Percentiles rank a stretch among this genome's conserved stretches.
These are phyloP conservation scores for Peniophora sp. DNA, from an alignment of 1,284 basidiomycete genomes.

Conservation along the genomic window DNA sequence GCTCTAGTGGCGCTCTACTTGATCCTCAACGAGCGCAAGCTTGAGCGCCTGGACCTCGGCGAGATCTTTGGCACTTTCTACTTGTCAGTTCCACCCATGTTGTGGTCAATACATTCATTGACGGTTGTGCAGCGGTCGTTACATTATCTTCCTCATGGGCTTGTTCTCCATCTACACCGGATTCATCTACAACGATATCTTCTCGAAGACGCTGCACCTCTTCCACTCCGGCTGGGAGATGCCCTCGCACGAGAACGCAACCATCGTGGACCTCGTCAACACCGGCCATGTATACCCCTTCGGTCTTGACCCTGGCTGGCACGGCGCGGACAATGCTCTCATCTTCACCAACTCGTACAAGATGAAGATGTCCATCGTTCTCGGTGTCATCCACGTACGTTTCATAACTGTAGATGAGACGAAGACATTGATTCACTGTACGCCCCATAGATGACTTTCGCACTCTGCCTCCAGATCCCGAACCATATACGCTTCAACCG, in stretches of 20 bases:
- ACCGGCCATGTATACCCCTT: constrained; percentile 78
- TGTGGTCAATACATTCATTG: no score
- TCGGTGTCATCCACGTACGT: constrained; percentile 93
- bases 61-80: constrained; percentile 93
- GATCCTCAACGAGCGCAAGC: constrained; percentile 80
- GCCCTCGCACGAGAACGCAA: constrained; percentile 43
- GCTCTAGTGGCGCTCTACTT: constrained; percentile 73
- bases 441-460: constrained; percentile 95
- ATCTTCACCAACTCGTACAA: constrained; percentile 99
- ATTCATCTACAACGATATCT: constrained; percentile 98
- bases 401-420: no score
- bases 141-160: constrained; percentile 98
- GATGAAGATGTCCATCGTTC: constrained; percentile 99
- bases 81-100: constrained; percentile 48
- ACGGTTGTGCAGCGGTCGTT: constrained; percentile 66
- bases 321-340: constrained; percentile 86
- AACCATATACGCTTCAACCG: constrained; percentile 95
- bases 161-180: constrained; percentile 94
- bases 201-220: constrained; percentile 87
- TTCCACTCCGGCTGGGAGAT: constrained; percentile 89
- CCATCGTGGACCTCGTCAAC: constrained; percentile 46
- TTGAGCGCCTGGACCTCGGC: constrained; percentile 70
- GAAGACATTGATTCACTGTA: no score
- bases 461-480: constrained; percentile 90
- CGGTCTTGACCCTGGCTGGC: constrained; percentile 95